Conservation (phyloP, 345 rosid species). For the Eucalyptus cloeziana region DNA sequence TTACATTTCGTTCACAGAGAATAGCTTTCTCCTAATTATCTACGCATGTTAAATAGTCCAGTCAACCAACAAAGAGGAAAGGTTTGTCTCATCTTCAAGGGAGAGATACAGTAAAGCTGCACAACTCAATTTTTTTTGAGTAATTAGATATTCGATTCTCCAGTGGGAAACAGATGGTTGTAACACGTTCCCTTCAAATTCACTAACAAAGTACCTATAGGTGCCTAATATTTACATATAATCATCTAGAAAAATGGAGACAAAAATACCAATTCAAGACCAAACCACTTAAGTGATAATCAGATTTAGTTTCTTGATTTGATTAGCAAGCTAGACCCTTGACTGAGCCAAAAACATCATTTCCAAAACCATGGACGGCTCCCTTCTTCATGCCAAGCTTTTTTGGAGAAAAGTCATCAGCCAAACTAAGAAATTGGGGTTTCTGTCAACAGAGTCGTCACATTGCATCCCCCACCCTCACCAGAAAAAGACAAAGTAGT, state of each 20-base stretch:
- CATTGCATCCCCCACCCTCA: background rate
- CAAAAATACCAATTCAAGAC: background rate
- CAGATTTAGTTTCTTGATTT: background rate
- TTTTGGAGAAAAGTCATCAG: background rate
- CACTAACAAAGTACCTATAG: background rate
- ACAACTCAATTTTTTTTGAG: background rate
- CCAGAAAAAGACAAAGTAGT: background rate
- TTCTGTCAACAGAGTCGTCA: background rate
- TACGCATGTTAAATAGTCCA: background rate
- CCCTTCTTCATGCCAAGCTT: background rate
- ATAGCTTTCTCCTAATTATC: background rate
- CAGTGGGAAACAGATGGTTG: background rate
- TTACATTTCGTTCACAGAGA: background rate
- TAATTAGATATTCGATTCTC: background rate
- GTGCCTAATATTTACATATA: background rate
- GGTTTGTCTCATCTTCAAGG: background rate
- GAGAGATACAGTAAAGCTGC: background rate
- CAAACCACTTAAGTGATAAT: background rate
- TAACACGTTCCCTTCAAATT: background rate
- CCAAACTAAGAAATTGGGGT: background rate
- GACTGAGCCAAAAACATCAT: background rate
- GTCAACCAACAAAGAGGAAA: background rate
- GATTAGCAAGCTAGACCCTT: background rate
- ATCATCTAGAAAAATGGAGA: background rate
- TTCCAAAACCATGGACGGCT: background rate